Conservation (phyloP, 345 rosid species). For the Streptanthus diversifolius region DNA sequence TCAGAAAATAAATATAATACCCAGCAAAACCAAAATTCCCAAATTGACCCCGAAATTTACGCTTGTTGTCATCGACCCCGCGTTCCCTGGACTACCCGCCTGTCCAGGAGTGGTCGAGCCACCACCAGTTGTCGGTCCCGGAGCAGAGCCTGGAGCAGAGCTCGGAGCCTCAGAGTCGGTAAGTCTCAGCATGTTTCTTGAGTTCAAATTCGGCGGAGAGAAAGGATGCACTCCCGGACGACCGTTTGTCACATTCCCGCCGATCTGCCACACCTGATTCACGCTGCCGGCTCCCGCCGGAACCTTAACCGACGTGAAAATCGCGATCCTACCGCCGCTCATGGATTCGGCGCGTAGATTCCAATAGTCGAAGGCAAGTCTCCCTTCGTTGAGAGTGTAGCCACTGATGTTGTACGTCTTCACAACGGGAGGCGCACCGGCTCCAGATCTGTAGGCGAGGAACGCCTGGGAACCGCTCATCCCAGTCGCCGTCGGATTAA, state of each 20-base stretch:
- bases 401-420: conserved; percentile 53
- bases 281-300: conserved; percentile 42
- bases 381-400: conserved; percentile 24
- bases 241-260: conserved; percentile 42
- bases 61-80: not conserved
- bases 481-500: conserved; percentile 50
- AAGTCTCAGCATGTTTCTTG: conserved; percentile 26
- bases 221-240: conserved; percentile 34
- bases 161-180: not conserved
- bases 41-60: conserved; percentile 30
- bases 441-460: conserved; percentile 46
- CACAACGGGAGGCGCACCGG: conserved; percentile 18
- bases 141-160: not conserved
- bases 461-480: conserved; percentile 73
- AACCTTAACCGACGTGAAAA: conserved; percentile 57
- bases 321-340: conserved; percentile 22
- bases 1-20: conserved; percentile 9
- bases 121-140: conserved; percentile 8
- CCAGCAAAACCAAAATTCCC: conserved; percentile 23
- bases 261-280: conserved; percentile 90
- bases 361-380: conserved; percentile 58
- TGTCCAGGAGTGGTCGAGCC: conserved; percentile 13
- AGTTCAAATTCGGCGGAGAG: conserved; percentile 13
- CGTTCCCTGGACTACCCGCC: conserved; percentile 26
- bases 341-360: conserved; percentile 40